Conservation (phyloP, 208 protist genomes). For the Strigomonas galati region DNA sequence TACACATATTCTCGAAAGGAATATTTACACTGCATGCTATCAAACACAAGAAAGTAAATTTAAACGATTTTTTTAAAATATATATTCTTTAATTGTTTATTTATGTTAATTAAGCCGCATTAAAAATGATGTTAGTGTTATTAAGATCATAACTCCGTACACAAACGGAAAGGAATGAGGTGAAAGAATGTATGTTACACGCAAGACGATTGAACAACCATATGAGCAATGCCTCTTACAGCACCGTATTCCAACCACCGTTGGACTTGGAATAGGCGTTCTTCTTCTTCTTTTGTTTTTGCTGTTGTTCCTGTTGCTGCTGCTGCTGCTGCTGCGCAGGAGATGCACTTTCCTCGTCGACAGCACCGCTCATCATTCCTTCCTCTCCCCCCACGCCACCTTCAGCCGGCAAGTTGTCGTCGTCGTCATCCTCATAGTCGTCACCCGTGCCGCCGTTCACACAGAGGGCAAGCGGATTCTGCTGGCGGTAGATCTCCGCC, state of each 20-base stretch:
- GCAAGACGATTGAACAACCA: too few species aligned
- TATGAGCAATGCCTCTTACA: too few species aligned
- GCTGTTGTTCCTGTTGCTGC: conserved; percentile 12
- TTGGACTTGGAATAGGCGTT: conserved; percentile 60
- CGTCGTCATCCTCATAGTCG: conserved; percentile 14
- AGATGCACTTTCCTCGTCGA: conserved; percentile 3
- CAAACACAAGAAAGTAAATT: neutral
- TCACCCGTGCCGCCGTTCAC: conserved; percentile 43
- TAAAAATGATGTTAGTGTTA: too few species aligned
- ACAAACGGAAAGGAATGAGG: neutral
- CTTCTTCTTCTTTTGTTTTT: conserved; percentile 55
- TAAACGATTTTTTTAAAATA: neutral
- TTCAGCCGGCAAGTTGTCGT: conserved; percentile 17
- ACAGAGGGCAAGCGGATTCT: conserved; percentile 65
- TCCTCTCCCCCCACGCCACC: neutral
- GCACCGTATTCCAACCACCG: conserved; percentile 70
- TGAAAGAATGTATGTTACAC: conserved; percentile 4
- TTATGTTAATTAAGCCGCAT: neutral
- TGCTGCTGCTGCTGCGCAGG: conserved; percentile 20
- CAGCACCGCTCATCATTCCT: neutral
- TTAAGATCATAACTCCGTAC: too few species aligned
- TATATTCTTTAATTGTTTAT: neutral
- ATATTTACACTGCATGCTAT: neutral
- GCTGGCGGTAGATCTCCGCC: conserved; percentile 42
- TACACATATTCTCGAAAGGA: neutral